Base-by-base conservation (phyloP, 352 stramenopile genomes). In the Phytophthora cryptogea region DNA sequence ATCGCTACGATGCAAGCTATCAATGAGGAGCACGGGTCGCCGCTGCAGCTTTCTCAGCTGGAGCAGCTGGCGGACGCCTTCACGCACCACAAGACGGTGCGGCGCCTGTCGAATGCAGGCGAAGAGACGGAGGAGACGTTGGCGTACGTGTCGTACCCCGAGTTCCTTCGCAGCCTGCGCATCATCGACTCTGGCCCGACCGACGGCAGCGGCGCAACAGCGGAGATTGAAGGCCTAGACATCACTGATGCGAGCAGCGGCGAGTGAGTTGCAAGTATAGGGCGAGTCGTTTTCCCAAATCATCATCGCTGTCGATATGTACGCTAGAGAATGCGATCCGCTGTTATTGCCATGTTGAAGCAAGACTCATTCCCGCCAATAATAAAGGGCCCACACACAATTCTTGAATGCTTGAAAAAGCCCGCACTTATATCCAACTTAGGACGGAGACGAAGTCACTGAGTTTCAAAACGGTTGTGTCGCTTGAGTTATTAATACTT, bases 21-120 rank as follows among this genome's bases (percentile, higher is more conserved):
- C 44, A 90, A 91, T 48, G 74, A 91, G 35, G 80, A 90, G 45
- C 70, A 87, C 48, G 81, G 77, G 8, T 77, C 69, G 9, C 79
- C 81, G 17, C 65, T 93, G 42, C 63, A 86, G 32, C 64, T 83
- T 4, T 57, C 64, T 0, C 77, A 93, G 50, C 66, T 93, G 16
- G 79, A 90, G 45, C 79, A 90, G 37, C 54, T 93, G 10, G 83
- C 83, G 0, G 79, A 87, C 17, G 72, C 80, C 1, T 93, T 93
- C 35, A 66, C 65, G 16, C 61, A 73, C 36, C 68, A 37, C 6
- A 73, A 69, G 36, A 71, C 49, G 0, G 64, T 83, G 31, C 68
- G 64, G 2, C 53, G 55, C 30, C 26, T 69, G 50, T 70, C 59
- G 10, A 58, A 51, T 4, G 44, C 51, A 10, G 62, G 66, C 8